phyloP scores from a whole-genome alignment of 495 filamentous ascomycete genomes.

The Schizothecium vesticola region DNA sequence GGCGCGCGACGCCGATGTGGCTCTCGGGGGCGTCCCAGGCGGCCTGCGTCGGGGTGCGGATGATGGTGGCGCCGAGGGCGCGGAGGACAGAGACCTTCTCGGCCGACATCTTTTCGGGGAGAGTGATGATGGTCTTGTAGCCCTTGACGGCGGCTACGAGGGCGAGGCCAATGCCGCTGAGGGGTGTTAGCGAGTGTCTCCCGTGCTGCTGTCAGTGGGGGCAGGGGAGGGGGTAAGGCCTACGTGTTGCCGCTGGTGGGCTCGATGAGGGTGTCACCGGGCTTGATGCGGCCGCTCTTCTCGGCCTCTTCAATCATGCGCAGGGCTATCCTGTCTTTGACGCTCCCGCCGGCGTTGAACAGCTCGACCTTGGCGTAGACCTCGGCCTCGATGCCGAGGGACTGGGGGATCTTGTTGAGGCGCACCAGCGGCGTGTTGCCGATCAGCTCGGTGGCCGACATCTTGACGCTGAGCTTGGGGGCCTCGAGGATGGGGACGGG shows the following conservation, averaged over 20 bases:
- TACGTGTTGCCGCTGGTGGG: constrained; percentile 96
- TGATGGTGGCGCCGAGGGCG: constrained; percentile 92
- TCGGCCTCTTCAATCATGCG: constrained; percentile 98
- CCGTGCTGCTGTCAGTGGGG: neutral
- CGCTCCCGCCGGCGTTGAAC: constrained; percentile 96
- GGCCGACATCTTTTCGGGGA: constrained; percentile 98
- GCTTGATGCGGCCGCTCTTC: constrained; percentile 84
- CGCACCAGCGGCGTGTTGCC: constrained; percentile 93
- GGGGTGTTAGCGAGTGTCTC: constrained; percentile 21
- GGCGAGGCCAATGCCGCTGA: constrained; percentile 85
- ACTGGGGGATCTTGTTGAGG: constrained; percentile 85
- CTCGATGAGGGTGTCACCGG: constrained; percentile 95
- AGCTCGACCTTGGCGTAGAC: constrained; percentile 94
- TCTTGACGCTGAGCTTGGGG: constrained; percentile 25
- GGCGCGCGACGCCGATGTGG: constrained; percentile 89
- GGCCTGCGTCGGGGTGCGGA: constrained; percentile 92
- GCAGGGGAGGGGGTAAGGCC: constrained; percentile 21
- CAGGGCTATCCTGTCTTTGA: constrained; percentile 94
- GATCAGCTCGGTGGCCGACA: constrained; percentile 57
- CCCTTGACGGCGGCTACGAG: constrained; percentile 92
- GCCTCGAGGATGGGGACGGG: constrained; percentile 22
- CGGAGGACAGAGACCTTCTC: constrained; percentile 95
- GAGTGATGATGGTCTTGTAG: constrained; percentile 96
- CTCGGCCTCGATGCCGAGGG: constrained; percentile 78
- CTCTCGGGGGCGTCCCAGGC: constrained; percentile 92